These are phyloP conservation scores for Lotmaria passim DNA, from an alignment of 208 protist genomes.

Conservation along the genomic window DNA sequence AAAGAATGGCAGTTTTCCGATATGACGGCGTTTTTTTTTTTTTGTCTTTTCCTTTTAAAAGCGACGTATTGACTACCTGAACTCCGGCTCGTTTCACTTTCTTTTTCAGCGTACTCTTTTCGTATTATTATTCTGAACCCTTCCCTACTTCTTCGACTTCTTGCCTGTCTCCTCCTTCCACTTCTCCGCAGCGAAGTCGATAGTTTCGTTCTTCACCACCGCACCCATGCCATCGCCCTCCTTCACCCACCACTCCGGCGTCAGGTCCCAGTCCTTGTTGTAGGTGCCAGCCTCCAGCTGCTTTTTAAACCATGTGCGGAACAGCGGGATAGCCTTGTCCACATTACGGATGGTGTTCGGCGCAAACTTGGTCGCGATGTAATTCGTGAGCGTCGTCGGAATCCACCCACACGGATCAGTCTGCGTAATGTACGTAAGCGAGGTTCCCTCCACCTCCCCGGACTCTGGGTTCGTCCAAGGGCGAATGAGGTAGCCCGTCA, in stretches of 20 bases:
- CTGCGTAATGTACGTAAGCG: slow-evolving; percentile 87
- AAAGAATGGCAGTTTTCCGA: no score
- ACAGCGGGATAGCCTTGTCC: slow-evolving; percentile 52
- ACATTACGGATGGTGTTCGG: slow-evolving; percentile 74
- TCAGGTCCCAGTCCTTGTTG: slow-evolving; percentile 56
- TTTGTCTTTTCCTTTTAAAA: no score
- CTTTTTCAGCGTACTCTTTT: slow-evolving; percentile 7
- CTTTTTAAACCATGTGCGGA: slow-evolving; percentile 64
- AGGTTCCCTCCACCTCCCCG: slow-evolving; percentile 48
- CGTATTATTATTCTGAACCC: no score
- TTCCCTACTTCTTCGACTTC: slow-evolving; percentile 34
- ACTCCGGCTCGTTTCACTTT: neutral
- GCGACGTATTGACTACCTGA: no score
- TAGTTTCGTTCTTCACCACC: slow-evolving; percentile 55
- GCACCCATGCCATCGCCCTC: slow-evolving; percentile 23
- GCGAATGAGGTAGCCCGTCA: slow-evolving; percentile 88
- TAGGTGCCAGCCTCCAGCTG: slow-evolving; percentile 63
- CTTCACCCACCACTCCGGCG: slow-evolving; percentile 48
- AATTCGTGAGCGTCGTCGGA: slow-evolving; percentile 79
- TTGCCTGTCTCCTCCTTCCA: slow-evolving; percentile 41
- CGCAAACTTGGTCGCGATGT: slow-evolving; percentile 75
- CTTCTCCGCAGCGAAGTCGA: slow-evolving; percentile 54
- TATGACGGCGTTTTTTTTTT: no score
- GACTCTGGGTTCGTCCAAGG: slow-evolving; percentile 57
- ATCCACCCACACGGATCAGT: slow-evolving; percentile 88